Conservation (phyloP, 1,139 yeast genomes). For the Suzukiozyma palmioleophila region DNA sequence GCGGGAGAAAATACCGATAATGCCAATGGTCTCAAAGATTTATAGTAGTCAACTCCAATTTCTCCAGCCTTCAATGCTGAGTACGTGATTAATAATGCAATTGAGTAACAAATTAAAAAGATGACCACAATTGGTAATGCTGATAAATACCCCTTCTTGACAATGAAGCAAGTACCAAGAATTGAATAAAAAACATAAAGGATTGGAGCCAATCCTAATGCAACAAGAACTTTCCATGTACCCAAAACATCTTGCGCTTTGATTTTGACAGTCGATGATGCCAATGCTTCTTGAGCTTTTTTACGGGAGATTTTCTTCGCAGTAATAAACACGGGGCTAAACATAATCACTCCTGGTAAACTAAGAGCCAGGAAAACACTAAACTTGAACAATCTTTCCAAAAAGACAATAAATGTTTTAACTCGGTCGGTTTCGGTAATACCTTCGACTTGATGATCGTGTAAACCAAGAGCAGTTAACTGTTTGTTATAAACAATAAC, state of each 20-base stretch:
- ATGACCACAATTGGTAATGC: constrained; percentile 13
- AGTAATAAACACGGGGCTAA: constrained; percentile 42
- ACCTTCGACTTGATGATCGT: constrained; percentile 42
- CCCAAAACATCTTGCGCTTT: constrained; percentile 45
- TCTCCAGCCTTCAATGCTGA: constrained; percentile 42
- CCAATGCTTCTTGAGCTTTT: constrained; percentile 41
- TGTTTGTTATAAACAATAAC: constrained; percentile 34
- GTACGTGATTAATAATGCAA: constrained; percentile 40
- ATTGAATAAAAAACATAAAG: constrained; percentile 40
- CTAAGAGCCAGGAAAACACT: constrained; percentile 32
- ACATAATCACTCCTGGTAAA: constrained; percentile 41
- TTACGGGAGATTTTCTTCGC: constrained; percentile 30
- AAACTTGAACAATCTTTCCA: constrained; percentile 27
- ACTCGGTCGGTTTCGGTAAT: constrained; percentile 25
- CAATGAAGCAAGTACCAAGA: constrained; percentile 30
- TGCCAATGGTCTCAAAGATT: constrained; percentile 35
- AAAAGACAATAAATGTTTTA: constrained; percentile 23
- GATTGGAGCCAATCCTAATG: constrained; percentile 40
- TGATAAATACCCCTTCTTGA: constrained; percentile 14
- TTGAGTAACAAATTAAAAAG: constrained; percentile 30
- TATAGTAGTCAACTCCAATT: constrained; percentile 38
- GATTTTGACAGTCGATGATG: constrained; percentile 39
- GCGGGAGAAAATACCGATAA: constrained; percentile 40
- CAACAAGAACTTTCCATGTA: constrained; percentile 46
- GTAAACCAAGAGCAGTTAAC: constrained; percentile 33